Evolutionary conservation across 768 basidiomycete genomes (phyloP).

Genomic region (Termitomyces eurrhizus): DNA sequence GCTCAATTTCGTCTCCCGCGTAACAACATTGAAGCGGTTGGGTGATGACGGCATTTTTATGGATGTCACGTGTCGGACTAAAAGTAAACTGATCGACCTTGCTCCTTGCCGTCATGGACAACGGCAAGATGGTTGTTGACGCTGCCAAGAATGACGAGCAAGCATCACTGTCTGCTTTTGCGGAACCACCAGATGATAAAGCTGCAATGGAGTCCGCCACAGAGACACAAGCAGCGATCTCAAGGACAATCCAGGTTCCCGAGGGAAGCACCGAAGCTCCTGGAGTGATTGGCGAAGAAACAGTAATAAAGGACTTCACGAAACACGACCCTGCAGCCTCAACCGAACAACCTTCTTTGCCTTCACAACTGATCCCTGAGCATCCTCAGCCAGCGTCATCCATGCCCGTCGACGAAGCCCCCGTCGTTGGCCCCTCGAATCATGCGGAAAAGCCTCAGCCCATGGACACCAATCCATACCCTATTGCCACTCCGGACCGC

Average conservation of each 20-base stretch:
- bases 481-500: constrained; percentile 37
- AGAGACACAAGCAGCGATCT: background rate
- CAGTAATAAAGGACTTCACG: constrained; percentile 9
- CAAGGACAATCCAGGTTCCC: background rate
- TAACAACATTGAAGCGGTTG: background rate
- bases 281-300: constrained; percentile 10
- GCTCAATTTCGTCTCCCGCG: background rate
- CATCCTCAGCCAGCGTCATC: constrained; percentile 6
- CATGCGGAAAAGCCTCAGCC: constrained; percentile 10
- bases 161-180: background rate
- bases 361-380: constrained; percentile 10
- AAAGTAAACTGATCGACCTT: constrained; percentile 11
- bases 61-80: constrained; percentile 13
- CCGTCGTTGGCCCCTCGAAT: constrained; percentile 10
- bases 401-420: constrained; percentile 15
- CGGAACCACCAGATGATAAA: background rate
- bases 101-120: constrained; percentile 17
- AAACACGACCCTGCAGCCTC: constrained; percentile 2
- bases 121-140: constrained; percentile 17
- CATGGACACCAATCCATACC: constrained; percentile 27
- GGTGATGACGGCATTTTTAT: background rate
- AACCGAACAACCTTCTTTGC: constrained; percentile 11
- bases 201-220: background rate
- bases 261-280: constrained; percentile 12
- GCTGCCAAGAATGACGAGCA: constrained; percentile 5